A percentile compares a stretch with the other conserved stretches of the same genome.
These are phyloP conservation scores for Sporothrix dimorphospora DNA, from an alignment of 2,329 filamentous ascomycete genomes.

Conservation along the genomic window DNA sequence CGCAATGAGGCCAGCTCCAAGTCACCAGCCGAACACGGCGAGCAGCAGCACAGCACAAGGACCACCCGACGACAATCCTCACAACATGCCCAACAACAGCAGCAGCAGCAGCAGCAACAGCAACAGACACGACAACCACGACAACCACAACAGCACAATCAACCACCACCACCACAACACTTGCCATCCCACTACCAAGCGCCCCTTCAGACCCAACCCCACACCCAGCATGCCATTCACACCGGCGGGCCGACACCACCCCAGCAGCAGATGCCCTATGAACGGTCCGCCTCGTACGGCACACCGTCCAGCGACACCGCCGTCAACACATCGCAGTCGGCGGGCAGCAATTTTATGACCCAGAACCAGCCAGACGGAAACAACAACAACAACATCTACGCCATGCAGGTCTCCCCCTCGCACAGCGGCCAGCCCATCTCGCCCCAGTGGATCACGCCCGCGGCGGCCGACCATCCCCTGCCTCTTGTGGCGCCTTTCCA, in stretches of 20 bases:
- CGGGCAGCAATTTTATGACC: neutral
- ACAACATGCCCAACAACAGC: neutral
- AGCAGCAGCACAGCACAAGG: neutral
- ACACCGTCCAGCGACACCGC: conserved; percentile 8
- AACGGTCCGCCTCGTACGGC: neutral
- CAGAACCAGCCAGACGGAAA: neutral
- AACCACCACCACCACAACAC: neutral
- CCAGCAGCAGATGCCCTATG: neutral
- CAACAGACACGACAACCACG: neutral
- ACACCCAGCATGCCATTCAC: neutral
- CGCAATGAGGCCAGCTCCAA: neutral
- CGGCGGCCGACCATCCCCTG: neutral
- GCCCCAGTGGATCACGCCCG: conserved; percentile 4
- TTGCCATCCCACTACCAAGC: neutral
- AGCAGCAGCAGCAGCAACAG: neutral
- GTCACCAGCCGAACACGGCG: neutral
- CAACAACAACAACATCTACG: conserved; percentile 15
- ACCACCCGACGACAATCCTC: neutral
- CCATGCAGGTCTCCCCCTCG: neutral
- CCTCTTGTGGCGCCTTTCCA: neutral
- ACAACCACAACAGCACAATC: neutral
- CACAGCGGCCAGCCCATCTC: conserved; percentile 19
- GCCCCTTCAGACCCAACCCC: neutral
- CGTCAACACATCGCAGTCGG: neutral
- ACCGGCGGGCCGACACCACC: neutral